A percentile compares a stretch with the other conserved stretches of the same genome.
These are phyloP conservation scores for Achaetomiella virescens DNA, from an alignment of 495 filamentous ascomycete genomes.

Conservation along the genomic window DNA sequence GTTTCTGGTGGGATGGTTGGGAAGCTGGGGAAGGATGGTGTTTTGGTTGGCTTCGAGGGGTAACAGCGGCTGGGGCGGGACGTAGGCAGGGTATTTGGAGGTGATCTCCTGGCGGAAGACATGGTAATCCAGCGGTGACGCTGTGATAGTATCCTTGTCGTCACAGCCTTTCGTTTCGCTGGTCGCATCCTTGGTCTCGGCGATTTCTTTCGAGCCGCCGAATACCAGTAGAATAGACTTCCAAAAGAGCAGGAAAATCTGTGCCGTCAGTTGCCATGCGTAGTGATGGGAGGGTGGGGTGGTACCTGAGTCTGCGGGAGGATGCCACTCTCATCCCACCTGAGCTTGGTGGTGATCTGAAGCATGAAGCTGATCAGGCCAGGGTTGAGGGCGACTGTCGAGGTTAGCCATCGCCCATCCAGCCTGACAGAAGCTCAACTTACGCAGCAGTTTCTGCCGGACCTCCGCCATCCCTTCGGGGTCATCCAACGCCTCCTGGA, in stretches of 20 bases:
- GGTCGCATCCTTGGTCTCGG: slow-evolving; percentile 62
- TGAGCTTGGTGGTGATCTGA: slow-evolving; percentile 64
- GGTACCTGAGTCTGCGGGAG: slow-evolving; percentile 31
- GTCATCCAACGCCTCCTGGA: slow-evolving; percentile 59
- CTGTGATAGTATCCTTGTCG: slow-evolving; percentile 62
- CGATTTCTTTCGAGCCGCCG: slow-evolving; percentile 66
- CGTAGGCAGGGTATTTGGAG: slow-evolving; percentile 97
- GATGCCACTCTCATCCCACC: slow-evolving; percentile 71
- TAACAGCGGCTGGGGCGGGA: slow-evolving; percentile 75
- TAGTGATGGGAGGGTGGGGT: too few relatives aligned
- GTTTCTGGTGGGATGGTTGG: slow-evolving; percentile 57
- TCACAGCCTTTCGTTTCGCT: slow-evolving; percentile 43
- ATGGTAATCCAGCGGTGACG: slow-evolving; percentile 93
- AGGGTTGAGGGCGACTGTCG: slow-evolving; percentile 53
- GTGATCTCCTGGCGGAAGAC: slow-evolving; percentile 93
- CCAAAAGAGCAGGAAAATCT: slow-evolving; percentile 79
- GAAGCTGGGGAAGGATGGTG: slow-evolving; percentile 79
- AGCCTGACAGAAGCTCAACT: slow-evolving; percentile 12
- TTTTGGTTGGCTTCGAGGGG: slow-evolving; percentile 85
- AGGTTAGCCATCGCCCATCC: slow-evolving; percentile 18
- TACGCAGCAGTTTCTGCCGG: slow-evolving; percentile 38
- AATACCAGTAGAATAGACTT: slow-evolving; percentile 82
- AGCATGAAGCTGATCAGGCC: slow-evolving; percentile 66
- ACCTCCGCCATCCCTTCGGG: slow-evolving; percentile 34
- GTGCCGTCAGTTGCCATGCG: slow-evolving; percentile 10